These are phyloP conservation scores for Aspergillus sp. DNA, from an alignment of 2,329 filamentous ascomycete species.

Conservation along the genomic window DNA sequence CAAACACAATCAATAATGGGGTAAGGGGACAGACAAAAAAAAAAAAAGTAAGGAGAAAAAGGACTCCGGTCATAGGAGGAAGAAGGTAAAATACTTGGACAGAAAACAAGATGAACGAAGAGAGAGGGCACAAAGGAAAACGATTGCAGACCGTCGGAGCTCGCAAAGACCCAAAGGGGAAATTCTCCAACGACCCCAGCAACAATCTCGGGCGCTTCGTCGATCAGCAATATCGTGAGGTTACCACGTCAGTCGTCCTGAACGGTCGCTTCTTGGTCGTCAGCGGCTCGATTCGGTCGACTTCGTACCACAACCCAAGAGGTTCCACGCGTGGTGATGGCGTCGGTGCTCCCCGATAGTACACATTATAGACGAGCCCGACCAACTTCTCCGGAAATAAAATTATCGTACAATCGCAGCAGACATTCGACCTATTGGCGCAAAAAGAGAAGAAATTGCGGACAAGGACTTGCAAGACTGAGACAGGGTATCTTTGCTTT, in stretches of 20 bases:
- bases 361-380: slow-evolving; percentile 27
- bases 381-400: slow-evolving; percentile 29
- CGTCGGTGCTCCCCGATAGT: slow-evolving; percentile 19
- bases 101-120: slow-evolving; percentile 19
- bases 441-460: slow-evolving; percentile 32
- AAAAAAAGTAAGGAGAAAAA: slow-evolving; percentile 16
- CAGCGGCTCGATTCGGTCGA: slow-evolving; percentile 1
- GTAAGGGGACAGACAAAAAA: slow-evolving; percentile 13
- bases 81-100: slow-evolving; percentile 4
- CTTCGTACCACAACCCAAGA: slow-evolving; percentile 4
- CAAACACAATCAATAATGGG: slow-evolving; percentile 19
- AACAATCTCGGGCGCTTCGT: slow-evolving; percentile 15
- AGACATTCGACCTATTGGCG: slow-evolving; percentile 32
- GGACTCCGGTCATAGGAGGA: slow-evolving; percentile 3
- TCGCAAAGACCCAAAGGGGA: neutral
- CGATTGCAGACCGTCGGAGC: slow-evolving; percentile 9
- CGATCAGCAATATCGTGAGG: slow-evolving; percentile 17
- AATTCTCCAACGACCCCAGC: slow-evolving; percentile 10
- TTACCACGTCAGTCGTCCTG: slow-evolving; percentile 14
- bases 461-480: slow-evolving; percentile 35
- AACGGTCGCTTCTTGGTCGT: slow-evolving; percentile 15
- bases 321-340: slow-evolving; percentile 6
- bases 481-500: slow-evolving; percentile 36
- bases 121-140: slow-evolving; percentile 26
- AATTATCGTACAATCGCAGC: slow-evolving; percentile 45